phyloP scores from a whole-genome alignment of 805 yeast genomes.

The Alloascoidea africana region DNA sequence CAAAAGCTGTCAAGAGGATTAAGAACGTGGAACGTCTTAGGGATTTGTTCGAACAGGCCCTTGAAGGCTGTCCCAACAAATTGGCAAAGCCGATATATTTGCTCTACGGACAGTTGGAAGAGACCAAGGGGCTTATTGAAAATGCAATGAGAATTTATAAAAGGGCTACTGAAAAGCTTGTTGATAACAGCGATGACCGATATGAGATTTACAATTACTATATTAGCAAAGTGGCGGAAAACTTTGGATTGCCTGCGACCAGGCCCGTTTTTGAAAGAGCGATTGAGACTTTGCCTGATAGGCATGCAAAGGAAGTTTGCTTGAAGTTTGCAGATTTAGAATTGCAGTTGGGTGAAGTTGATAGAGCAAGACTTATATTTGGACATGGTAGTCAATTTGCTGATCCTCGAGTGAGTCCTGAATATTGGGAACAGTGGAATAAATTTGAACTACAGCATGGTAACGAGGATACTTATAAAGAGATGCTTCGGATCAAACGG shows the following conservation, averaged over 20 bases:
- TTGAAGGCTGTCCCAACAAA: slow-evolving; percentile 33
- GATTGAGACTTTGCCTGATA: slow-evolving; percentile 28
- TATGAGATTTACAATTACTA: slow-evolving; percentile 28
- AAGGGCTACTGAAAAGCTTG: slow-evolving; percentile 21
- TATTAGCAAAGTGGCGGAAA: slow-evolving; percentile 23
- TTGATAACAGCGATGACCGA: slow-evolving; percentile 17
- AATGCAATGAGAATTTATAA: slow-evolving; percentile 34
- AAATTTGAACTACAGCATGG: slow-evolving; percentile 63
- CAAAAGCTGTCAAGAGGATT: slow-evolving; percentile 26
- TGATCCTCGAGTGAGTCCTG: slow-evolving; percentile 16
- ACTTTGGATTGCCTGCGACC: slow-evolving; percentile 25
- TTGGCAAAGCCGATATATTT: slow-evolving; percentile 33
- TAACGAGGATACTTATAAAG: slow-evolving; percentile 52
- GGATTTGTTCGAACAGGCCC: slow-evolving; percentile 59
- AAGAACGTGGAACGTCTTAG: slow-evolving; percentile 38
- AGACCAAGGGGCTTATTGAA: slow-evolving; percentile 30
- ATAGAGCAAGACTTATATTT: slow-evolving; percentile 48
- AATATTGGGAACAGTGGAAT: slow-evolving; percentile 59
- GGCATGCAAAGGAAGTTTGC: slow-evolving; percentile 26
- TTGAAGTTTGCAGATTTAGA: slow-evolving; percentile 46
- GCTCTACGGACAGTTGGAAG: slow-evolving; percentile 50
- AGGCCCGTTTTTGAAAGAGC: slow-evolving; percentile 39
- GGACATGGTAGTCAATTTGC: slow-evolving; percentile 33
- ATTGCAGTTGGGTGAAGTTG: slow-evolving; percentile 29
- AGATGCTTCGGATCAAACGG: slow-evolving; percentile 52